phyloP scores from a whole-genome alignment of 1,139 yeast species.

The Suhomyces guaymorum region DNA sequence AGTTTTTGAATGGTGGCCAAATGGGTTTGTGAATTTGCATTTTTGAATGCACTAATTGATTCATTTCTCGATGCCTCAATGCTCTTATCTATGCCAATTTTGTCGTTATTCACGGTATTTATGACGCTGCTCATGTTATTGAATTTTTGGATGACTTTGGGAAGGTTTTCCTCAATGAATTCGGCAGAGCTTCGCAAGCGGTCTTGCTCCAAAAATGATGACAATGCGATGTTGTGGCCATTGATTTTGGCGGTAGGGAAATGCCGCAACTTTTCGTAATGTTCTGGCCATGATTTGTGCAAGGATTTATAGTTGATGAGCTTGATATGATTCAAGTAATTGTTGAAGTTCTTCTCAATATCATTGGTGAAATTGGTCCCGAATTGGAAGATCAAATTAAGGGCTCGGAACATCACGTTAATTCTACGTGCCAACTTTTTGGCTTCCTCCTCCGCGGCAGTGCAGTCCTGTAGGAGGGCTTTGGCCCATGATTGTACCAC shows the following conservation, averaged over 20 bases:
- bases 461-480: constrained; percentile 23
- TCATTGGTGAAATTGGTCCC: constrained; percentile 52
- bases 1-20: constrained; percentile 9
- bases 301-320: constrained; percentile 50
- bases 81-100: constrained; percentile 29
- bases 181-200: constrained; percentile 26
- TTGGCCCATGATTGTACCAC: constrained; percentile 32
- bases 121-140: constrained; percentile 40
- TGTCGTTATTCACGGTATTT: constrained; percentile 29
- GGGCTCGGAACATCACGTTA: constrained; percentile 49
- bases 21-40: constrained; percentile 11
- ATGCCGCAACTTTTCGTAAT: constrained; percentile 40
- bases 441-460: constrained; percentile 22
- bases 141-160: constrained; percentile 36
- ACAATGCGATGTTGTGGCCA: constrained; percentile 21
- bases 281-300: constrained; percentile 48
- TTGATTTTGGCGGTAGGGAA: constrained; percentile 32
- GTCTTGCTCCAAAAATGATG: constrained; percentile 29
- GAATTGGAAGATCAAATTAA: constrained; percentile 60
- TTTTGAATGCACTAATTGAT: constrained; percentile 35
- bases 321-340: constrained; percentile 48
- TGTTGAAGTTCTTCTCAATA: constrained; percentile 53
- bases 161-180: constrained; percentile 29
- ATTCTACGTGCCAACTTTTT: constrained; percentile 28
- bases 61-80: constrained; percentile 39